A percentile compares a stretch with the other conserved stretches of the same genome.
Evolutionary conservation across 2,329 filamentous ascomycete genomes (phyloP).

Genomic region (Truncatella angustata): DNA sequence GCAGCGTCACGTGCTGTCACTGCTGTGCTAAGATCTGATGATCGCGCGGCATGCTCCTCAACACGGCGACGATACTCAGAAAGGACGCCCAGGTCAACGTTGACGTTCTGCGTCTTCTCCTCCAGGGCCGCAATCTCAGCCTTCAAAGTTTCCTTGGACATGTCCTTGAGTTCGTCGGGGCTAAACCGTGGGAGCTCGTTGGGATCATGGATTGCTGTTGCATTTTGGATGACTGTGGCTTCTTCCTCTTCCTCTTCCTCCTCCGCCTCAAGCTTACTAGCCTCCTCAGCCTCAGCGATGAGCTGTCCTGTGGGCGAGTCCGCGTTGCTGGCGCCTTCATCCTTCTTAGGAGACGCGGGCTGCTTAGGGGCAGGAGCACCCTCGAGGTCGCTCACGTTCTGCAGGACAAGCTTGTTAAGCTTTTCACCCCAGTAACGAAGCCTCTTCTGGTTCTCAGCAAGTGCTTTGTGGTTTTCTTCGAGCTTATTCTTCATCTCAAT

Average conservation of each 20-base stretch:
- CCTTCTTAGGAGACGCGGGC: conserved; percentile 24
- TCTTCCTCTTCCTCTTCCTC: conserved; percentile 19
- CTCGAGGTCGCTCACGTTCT: conserved; percentile 72
- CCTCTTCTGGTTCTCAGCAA: conserved; percentile 82
- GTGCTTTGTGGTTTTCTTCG: conserved; percentile 89
- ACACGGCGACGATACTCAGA: conserved; percentile 84
- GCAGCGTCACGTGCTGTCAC: conserved; percentile 77
- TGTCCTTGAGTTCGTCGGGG: conserved; percentile 64
- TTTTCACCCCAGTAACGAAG: conserved; percentile 88
- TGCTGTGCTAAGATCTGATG: conserved; percentile 79
- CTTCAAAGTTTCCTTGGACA: conserved; percentile 61
- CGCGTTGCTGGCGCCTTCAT: conserved; percentile 30
- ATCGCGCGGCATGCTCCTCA: conserved; percentile 76
- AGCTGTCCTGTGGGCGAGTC: conserved; percentile 16
- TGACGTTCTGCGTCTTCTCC: conserved; percentile 76
- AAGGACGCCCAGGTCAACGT: conserved; percentile 85
- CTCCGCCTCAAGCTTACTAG: conserved; percentile 14
- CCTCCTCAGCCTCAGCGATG: conserved; percentile 9
- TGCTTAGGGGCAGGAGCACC: conserved; percentile 32
- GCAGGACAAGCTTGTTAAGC: conserved; percentile 75
- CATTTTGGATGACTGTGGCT: too few relatives aligned
- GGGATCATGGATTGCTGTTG: conserved; percentile 29
- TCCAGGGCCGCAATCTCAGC: conserved; percentile 62
- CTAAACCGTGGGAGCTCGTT: conserved; percentile 76
- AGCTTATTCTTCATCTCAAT: conserved; percentile 99